Conservation (phyloP, 352 stramenopile species). For the Pythium apleroticum region DNA sequence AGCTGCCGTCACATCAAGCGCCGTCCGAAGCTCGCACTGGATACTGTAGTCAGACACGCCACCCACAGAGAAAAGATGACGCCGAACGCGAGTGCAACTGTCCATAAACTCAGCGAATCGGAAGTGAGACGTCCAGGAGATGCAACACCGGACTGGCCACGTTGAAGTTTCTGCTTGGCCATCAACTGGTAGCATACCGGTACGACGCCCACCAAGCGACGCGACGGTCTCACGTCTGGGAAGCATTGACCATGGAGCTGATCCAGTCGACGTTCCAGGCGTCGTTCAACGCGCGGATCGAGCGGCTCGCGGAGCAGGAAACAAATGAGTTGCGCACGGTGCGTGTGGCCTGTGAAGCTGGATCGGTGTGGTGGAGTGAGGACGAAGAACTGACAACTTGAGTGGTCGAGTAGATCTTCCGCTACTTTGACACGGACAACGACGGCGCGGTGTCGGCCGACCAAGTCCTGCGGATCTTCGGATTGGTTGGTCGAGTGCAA, state of each 20-base stretch:
- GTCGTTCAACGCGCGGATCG: conserved; percentile 59
- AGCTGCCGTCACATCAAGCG: conserved; percentile 4
- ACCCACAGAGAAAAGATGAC: conserved; percentile 5
- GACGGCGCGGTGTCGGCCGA: conserved; percentile 56
- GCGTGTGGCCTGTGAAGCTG: not conserved
- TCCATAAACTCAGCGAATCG: conserved; percentile 3
- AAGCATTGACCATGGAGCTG: conserved; percentile 41
- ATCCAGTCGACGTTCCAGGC: conserved; percentile 65
- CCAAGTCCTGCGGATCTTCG: conserved; percentile 66
- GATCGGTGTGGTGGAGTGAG: not conserved
- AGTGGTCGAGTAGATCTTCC: conserved; percentile 48
- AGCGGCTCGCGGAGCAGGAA: conserved; percentile 48
- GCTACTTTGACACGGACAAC: conserved; percentile 69
- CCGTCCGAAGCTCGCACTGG: not conserved
- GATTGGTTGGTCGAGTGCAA: conserved; percentile 32
- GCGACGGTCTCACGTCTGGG: not conserved
- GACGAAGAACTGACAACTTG: not conserved
- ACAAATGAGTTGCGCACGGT: conserved; percentile 56
- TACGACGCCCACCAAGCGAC: not conserved
- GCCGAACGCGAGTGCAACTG: not conserved
- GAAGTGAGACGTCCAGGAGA: not conserved
- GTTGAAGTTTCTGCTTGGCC: not conserved
- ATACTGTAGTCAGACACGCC: not conserved
- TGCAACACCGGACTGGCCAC: conserved; percentile 3
- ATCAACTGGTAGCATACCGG: not conserved